phyloP scores from a whole-genome alignment of 306 rosid genomes.

The Citrullus colocynthis region DNA sequence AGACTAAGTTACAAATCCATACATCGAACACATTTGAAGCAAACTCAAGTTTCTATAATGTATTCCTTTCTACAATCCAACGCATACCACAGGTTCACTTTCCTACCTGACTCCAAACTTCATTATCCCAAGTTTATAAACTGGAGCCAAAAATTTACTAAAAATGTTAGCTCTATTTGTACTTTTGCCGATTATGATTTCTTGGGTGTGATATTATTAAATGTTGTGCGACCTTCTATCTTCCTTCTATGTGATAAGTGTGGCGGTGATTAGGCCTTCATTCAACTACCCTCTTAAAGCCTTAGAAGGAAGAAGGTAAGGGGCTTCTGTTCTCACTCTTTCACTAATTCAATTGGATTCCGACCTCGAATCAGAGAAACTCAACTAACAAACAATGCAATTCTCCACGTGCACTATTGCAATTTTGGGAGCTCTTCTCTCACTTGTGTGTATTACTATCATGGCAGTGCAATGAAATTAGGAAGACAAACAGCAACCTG shows the following conservation, averaged over 20 bases:
- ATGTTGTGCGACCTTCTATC: background rate
- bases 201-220: background rate
- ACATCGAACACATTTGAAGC: background rate
- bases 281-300: background rate
- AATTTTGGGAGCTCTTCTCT: background rate
- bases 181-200: background rate
- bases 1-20: background rate
- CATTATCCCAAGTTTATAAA: background rate
- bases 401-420: background rate
- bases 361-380: background rate
- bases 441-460: background rate
- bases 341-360: background rate
- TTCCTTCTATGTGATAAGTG: background rate
- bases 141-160: background rate
- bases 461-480: slow-evolving; percentile 71
- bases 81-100: background rate
- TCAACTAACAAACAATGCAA: background rate
- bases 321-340: background rate
- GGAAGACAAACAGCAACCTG: slow-evolving; percentile 48
- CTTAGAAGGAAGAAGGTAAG: background rate
- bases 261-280: background rate
- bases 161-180: too few relatives aligned
- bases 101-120: background rate
- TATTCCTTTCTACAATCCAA: background rate
- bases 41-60: background rate